phyloP scores from a whole-genome alignment of 352 stramenopile genomes.

The Phytophthora hibernalis region DNA sequence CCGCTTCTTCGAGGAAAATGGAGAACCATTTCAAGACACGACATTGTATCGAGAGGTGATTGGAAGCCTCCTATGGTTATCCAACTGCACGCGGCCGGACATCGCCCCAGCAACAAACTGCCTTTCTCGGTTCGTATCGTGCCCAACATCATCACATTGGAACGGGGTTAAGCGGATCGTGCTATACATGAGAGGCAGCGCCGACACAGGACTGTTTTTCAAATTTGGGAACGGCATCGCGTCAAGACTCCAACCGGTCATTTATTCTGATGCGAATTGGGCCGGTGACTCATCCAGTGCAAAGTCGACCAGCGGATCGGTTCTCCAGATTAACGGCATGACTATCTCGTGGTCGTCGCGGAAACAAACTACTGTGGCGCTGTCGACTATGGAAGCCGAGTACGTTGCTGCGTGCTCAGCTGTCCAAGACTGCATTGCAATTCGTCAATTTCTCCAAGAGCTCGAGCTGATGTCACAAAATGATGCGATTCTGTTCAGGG shows the following conservation, averaged over 20 bases:
- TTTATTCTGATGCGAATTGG: slow-evolving; percentile 21
- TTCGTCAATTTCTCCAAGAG: slow-evolving; percentile 14
- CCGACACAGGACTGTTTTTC: neutral
- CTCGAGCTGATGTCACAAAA: neutral
- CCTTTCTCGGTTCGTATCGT: slow-evolving; percentile 10
- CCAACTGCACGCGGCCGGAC: slow-evolving; percentile 15
- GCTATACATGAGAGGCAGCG: slow-evolving; percentile 4
- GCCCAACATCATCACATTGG: slow-evolving; percentile 8
- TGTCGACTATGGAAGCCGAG: slow-evolving; percentile 23
- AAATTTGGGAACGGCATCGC: neutral
- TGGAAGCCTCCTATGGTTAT: slow-evolving; percentile 13
- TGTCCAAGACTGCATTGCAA: slow-evolving; percentile 22
- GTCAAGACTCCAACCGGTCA: neutral
- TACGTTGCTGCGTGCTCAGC: slow-evolving; percentile 18
- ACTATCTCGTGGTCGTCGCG: slow-evolving; percentile 13
- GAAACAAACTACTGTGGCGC: slow-evolving; percentile 15
- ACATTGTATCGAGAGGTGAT: slow-evolving; percentile 1
- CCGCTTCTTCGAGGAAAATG: slow-evolving; percentile 1
- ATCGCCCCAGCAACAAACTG: slow-evolving; percentile 14
- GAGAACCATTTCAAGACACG: neutral
- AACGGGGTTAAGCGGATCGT: slow-evolving; percentile 14
- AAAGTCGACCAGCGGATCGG: slow-evolving; percentile 13
- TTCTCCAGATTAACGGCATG: slow-evolving; percentile 19
- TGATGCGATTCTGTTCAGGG: neutral
- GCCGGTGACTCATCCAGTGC: slow-evolving; percentile 11